Evolutionary conservation across 2,329 filamentous ascomycete species (phyloP), one percentile per base, ranked within the genome.

Genomic region (Fusarium sacchari): DNA sequence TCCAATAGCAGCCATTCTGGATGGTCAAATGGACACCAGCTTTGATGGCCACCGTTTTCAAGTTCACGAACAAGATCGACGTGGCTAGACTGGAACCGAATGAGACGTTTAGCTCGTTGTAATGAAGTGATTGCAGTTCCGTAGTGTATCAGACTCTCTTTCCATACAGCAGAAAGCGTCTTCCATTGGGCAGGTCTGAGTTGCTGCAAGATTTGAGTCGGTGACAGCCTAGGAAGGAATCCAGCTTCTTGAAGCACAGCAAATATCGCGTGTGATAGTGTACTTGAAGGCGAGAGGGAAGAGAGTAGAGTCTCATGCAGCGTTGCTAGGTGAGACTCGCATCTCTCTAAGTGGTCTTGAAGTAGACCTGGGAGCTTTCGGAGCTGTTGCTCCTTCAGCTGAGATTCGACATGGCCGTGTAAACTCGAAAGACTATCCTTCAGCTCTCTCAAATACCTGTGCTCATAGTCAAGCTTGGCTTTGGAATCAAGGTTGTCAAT

Each of bases 1-100:
- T 94, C 91, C 0, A 94, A 67, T 0, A 94, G 80, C 0, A 94
- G 81, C 67, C 84, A 90, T 28, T 94, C 91, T 0, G 91, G 90
- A 42, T 83, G 81, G 0, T 87, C 67, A 0, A 76, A 15, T 0
- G 87, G 86, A 11, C 86, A 73, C 89, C 91, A 93, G 15, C 87
- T 88, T 4, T 76, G 72, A 68, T 91, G 89, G 0, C 90, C 91
- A 0, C 71, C 22, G 62, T 90, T 91, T 6, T 74, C 44, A 0
- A 87, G 65, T 67, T 89, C 88, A 15, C 74, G 80, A 0, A 82
- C 42, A 0, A 89, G 73, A 8, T 83, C 82, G 2, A 67, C 61
- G 6, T 63, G 58, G 24, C 80, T 82, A 5, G 63, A 40, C 22
- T 46, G 53, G 2, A 72, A 66, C 5, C 60, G 36, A 0, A 84